Base-by-base conservation (phyloP, 2,329 filamentous ascomycete species). In the Stagonosporopsis vannaccii region DNA sequence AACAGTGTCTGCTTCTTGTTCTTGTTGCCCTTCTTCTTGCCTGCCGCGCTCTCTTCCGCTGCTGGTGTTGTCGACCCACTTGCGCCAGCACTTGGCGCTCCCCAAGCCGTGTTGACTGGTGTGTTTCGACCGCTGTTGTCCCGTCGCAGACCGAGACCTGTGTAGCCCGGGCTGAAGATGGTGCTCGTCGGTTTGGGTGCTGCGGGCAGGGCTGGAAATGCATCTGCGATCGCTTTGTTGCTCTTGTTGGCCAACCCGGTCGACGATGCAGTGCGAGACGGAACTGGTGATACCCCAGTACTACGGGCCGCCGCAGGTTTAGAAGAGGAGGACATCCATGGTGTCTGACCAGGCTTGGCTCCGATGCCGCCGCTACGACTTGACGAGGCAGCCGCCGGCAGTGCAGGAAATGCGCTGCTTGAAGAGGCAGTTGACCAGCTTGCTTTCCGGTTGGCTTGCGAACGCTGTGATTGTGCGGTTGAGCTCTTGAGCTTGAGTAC, bases 171-270 rank as follows among this genome's bases (percentile, higher is more conserved):
- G 28, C 75, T 80, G 70, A 82, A 82, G 32, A 81, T 76, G 9
- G 84, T 81, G 30, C 81, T 83, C 36, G 82, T 85, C 3, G 85
- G 85, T 66, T 87, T 97, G 0, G 90, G 84, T 1, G 92, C 92
- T 0, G 87, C 82, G 0, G 93, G 93, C 1, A 97, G 82, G 1
- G 92, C 88, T 0, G 93, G 94, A 76, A 97, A 97, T 0, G 87
- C 86, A 60, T 93, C 89, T 19, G 62, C 56, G 22, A 58, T 53
- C 48, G 61, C 59, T 23, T 61, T 39, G 55, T 56, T 59, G 20
- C 49, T 51, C 56, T 75, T 45, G 66, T 63, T 72, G 33, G 58
- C 66, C 51, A 69, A 44, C n/a, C 62, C 62, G 25, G 61, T 63
- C 43, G 71, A 70, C 47, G 73, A 72, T 20, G 61, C 58, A 26